Evolutionary conservation across 345 rosid genomes (phyloP), one percentile per base, ranked within the genome.

Genomic region (Hirschfeldia incana): DNA sequence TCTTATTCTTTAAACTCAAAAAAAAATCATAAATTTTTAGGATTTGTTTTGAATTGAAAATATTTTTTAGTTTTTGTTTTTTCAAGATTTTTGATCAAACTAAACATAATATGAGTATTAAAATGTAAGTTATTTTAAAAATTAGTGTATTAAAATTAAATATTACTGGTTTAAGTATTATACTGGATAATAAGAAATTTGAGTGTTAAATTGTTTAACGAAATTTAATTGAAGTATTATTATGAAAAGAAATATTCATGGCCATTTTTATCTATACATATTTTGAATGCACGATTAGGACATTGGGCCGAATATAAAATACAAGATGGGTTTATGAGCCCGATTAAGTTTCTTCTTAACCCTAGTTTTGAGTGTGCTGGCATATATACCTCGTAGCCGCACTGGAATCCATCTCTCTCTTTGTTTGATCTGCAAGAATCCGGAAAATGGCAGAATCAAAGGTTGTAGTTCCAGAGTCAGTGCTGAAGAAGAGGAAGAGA

Each of bases 401-500:
- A 49, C 6, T n/a, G 8, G 4, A n/a, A 0, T 49, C 5, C 57
- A 2, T 42, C 49, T 42, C 57, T 49, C 16, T 8, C 15, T 13
- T 30, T 2, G 17, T 17, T 65, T 68, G 37, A 42, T 72, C 1
- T 76, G 72, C 55, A 80, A 72, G 75, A 74, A 58, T 28, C 78
- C 8, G 30, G 7, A 5, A 70, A 76, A 81, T 81, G 84, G 55
- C 37, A 0, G 84, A 66, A 53, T 72, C 84, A 4, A 81, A 81
- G 81, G 70, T 66, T 36, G 84, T 88, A 27, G 69, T 92, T 55
- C 98, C 97, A 0, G 98, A 94, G 85, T 90, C 98, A 0, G 88
- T 89, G 26, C 57, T 94, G 88, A 94, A 92, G 88, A 92, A 91
- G 88, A 80, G 84, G 71, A 92, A 93, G 89, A 93, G 95, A 61